Evolutionary conservation across 1,284 basidiomycete genomes (phyloP).

Genomic region (Veloboletus limbatus): DNA sequence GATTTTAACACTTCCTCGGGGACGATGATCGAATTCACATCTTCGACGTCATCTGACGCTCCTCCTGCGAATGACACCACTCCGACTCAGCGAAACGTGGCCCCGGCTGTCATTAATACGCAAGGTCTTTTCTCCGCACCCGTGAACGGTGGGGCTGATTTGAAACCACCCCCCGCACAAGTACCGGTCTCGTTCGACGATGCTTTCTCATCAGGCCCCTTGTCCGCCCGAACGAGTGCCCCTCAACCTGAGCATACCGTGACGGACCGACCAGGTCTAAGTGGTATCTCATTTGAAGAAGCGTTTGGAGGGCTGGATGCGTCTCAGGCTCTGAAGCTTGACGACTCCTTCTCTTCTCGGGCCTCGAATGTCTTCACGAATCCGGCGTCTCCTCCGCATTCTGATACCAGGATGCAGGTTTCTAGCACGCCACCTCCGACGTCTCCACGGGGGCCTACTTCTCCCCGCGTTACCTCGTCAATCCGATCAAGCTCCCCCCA

Average conservation of each 20-base stretch:
- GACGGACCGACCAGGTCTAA: slow-evolving; percentile 15
- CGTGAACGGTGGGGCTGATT: slow-evolving; percentile 8
- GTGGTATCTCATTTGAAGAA: slow-evolving; percentile 54
- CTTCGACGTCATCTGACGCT: slow-evolving; percentile 16
- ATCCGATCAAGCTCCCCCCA: slow-evolving; percentile 42
- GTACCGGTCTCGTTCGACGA: slow-evolving; percentile 49
- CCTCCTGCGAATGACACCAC: slow-evolving; percentile 18
- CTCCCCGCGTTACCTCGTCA: slow-evolving; percentile 34
- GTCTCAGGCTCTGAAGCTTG: slow-evolving; percentile 43
- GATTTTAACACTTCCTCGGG: slow-evolving; percentile 65
- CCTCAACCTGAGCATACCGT: slow-evolving; percentile 19
- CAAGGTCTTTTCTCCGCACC: slow-evolving; percentile 18
- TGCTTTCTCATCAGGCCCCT: slow-evolving; percentile 39
- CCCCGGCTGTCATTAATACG: slow-evolving; percentile 18
- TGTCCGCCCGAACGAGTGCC: slow-evolving; percentile 11
- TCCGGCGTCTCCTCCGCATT: slow-evolving; percentile 27
- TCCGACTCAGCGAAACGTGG: slow-evolving; percentile 14
- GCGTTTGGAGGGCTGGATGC: slow-evolving; percentile 53
- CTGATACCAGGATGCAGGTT: slow-evolving; percentile 24
- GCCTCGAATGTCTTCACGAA: slow-evolving; percentile 29
- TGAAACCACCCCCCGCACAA: slow-evolving; percentile 16
- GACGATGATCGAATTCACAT: slow-evolving; percentile 29
- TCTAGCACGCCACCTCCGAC: slow-evolving; percentile 35
- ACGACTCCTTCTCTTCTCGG: slow-evolving; percentile 32
- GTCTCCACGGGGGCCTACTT: slow-evolving; percentile 33